Base-by-base conservation (phyloP, 352 stramenopile species). In the Globisporangium okanoganense region DNA sequence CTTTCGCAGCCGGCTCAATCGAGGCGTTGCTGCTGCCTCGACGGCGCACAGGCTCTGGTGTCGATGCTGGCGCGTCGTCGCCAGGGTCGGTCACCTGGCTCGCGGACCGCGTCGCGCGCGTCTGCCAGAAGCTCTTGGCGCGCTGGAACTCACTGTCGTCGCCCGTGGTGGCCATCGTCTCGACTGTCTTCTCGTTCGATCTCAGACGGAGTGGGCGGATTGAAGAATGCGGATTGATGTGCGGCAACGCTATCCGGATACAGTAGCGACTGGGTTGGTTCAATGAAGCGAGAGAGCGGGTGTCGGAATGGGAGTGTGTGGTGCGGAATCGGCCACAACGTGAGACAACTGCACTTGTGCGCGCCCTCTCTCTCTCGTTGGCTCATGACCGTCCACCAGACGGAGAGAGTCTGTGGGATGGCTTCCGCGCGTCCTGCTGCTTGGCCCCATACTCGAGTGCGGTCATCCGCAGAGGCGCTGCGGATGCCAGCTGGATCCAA, bases 101-200 rank as follows among this genome's bases (percentile, higher is more conserved):
- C 58, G 66, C 67, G 10, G 72, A 73, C 25, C 75, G 70, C 40
- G 69, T 62, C 20, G 72, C 60, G n/a, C 79, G 82, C 52, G 75
- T 82, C 55, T 85, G 76, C 82, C 82, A 92, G 25, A 92, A 71
- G 44, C 53, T 88, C 56, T 87, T 86, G 43, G 85, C 78, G 60
- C 75, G 73, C 45, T 70, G 63, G 49, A 84, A 82, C 62, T 80
- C 72, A 56, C 29, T 70, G 22, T n/a, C 51, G 52, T 56, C 36
- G 24, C 16, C 35, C 38, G 40, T 24, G n/a, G 55, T 38, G 35
- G 22, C n/a, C 47, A 56, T 48, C 16, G 24, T 58, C 10, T 38
- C 3, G n/a, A 10, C 6, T 8, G 16, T 1, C 6, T 20, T 18
- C 5, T n/a, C 13, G 53, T 43, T 33, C 45, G 45, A 8, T 50